Evolutionary conservation across 1,284 basidiomycete genomes (phyloP), one percentile per base, ranked within the genome.

Genomic region (Cryptococcus sp.): DNA sequence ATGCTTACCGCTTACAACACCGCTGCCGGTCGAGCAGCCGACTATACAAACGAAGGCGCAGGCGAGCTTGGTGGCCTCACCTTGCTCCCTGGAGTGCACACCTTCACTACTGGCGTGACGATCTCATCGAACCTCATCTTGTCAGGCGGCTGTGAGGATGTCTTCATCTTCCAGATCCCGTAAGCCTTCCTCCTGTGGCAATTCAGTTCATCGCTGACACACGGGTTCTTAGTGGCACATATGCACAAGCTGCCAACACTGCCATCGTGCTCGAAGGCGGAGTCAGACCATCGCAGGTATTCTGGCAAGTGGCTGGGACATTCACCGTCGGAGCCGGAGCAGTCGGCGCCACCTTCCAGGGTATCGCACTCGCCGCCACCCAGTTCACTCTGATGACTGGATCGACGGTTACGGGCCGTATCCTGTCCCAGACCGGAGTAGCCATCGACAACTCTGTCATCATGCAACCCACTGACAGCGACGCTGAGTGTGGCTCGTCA

Each of bases 111-210:
- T 5, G 47, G 35, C 16, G 59, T 64, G 22, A 60, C 58, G 13
- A 41, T 58, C 19, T 50, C 55, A 15, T 25, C 41, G 20, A 46
- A 50, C 47, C 19, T 64, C 38, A 44, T 61, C 19, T 47, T 64
- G n/a, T 16, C 16, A 5, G 62, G 62, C 6, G 39, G 17, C 7
- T 61, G 59, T 46, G 42, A 35, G 35, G 56, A 55, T 48, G 53
- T 64, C 52, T 64, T 60, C 46, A 38, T 64, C 15, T 64, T 64
- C 50, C 55, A 60, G 40, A 61, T 61, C 25, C 20, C 62, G 62
- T 64, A 23, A 64, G 62, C 25, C 25, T 25, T 25, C 25, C 25
- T 25, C 25, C 25, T 25, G 25, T 55, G 23, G 25, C 20, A 25
- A 16, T 4, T 31, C 41, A 31, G 2, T 16, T 15, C 13, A 27